Conservation (phyloP, 805 yeast species). For the Wickerhamiella sergipiensis region DNA sequence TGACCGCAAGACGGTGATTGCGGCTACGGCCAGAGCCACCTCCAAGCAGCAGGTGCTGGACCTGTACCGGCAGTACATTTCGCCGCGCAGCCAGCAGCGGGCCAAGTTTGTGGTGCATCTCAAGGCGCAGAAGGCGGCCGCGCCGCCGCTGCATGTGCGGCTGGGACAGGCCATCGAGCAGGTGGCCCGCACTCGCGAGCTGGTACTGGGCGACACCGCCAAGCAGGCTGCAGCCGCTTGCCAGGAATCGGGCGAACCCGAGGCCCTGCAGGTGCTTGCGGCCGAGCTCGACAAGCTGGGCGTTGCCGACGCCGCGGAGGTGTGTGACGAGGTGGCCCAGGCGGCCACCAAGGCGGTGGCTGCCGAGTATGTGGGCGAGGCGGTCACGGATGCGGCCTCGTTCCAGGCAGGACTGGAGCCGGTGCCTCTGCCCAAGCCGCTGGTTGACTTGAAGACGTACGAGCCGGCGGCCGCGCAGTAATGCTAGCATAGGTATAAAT, state of each 20-base stretch:
- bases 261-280: neutral
- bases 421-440: conserved; percentile 5
- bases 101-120: conserved; percentile 47
- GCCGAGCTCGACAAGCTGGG: neutral
- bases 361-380: conserved; percentile 2
- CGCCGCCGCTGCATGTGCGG: neutral
- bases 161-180: neutral
- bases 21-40: conserved; percentile 38
- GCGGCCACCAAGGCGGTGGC: no score
- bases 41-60: conserved; percentile 43
- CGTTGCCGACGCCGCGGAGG: neutral
- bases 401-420: conserved; percentile 6
- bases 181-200: neutral
- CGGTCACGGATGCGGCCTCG: conserved; percentile 2
- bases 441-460: neutral
- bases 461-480: neutral
- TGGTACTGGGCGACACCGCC: conserved; percentile 14
- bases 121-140: conserved; percentile 33
- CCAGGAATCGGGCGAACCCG: neutral
- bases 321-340: neutral
- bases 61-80: conserved; percentile 37
- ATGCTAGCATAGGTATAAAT: neutral
- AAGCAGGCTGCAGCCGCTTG: conserved; percentile 19
- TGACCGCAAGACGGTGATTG: conserved; percentile 41
- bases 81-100: conserved; percentile 24